These are phyloP conservation scores for Diospyros kaki DNA, from an alignment of 148 eudicot genomes.

Conservation along the genomic window DNA sequence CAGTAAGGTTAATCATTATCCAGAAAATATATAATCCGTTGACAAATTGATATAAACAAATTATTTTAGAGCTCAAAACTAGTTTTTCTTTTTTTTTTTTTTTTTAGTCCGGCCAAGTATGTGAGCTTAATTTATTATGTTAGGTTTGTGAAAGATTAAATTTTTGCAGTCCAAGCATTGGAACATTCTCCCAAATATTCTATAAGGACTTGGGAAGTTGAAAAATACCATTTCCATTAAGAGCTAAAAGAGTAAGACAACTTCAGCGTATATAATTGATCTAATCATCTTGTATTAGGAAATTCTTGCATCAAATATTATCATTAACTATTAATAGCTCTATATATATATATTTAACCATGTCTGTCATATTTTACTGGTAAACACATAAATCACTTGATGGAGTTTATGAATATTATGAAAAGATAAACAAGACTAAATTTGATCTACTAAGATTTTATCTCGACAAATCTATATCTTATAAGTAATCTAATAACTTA, in stretches of 20 bases:
- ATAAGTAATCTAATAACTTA: no score
- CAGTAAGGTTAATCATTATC: no score
- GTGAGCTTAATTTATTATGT: background rate
- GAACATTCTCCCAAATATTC: constrained; percentile 2
- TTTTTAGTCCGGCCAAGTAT: background rate
- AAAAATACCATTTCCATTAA: background rate
- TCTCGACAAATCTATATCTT: no score
- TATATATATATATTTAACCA: no score
- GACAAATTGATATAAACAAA: background rate
- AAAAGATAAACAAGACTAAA: no score
- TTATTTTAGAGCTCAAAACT: constrained; percentile 1
- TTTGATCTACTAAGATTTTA: no score
- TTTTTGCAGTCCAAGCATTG: background rate
- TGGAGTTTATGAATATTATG: no score
- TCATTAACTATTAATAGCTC: no score
- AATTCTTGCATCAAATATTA: no score
- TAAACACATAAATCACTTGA: no score
- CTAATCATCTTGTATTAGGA: no score
- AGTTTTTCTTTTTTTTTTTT: background rate
- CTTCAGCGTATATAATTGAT: background rate
- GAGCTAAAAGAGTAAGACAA: background rate
- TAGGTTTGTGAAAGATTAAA: background rate
- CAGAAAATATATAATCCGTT: background rate
- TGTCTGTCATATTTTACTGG: no score
- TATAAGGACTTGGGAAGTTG: background rate